A percentile compares a stretch with the other conserved stretches of the same genome.
Conservation (phyloP, 345 rosid species). For the Arabidopsis arenosa region DNA sequence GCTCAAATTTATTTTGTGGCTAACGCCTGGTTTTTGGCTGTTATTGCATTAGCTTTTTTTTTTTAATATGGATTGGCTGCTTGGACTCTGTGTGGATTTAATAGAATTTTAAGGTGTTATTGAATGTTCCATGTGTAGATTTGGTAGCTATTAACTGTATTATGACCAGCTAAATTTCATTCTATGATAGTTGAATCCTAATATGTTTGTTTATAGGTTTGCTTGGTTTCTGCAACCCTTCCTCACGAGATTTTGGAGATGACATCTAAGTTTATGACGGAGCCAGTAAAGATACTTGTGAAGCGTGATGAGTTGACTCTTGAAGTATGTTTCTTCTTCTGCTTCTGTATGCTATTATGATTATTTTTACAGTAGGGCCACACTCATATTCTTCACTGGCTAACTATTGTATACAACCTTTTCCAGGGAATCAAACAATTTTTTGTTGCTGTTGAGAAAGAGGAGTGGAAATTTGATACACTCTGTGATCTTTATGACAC, state of each 20-base stretch:
- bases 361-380: neutral
- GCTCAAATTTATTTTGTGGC: neutral
- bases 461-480: slow-evolving; percentile 99
- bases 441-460: slow-evolving; percentile 93
- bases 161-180: neutral
- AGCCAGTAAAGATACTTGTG: slow-evolving; percentile 94
- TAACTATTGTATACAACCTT: slow-evolving; percentile 13
- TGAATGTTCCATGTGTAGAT: neutral
- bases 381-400: slow-evolving; percentile 2
- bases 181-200: neutral
- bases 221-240: slow-evolving; percentile 94
- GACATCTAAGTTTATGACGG: slow-evolving; percentile 92
- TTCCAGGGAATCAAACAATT: slow-evolving; percentile 94
- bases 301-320: slow-evolving; percentile 98
- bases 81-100: neutral
- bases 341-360: slow-evolving; percentile 9
- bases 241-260: slow-evolving; percentile 98
- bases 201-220: slow-evolving; percentile 55
- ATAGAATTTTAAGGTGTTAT: neutral
- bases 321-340: slow-evolving; percentile 59
- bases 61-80: slow-evolving; percentile 3
- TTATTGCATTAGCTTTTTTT: neutral
- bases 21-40: neutral
- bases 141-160: neutral
- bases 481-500: slow-evolving; percentile 96